Conservation (phyloP, 441 rosid genomes). For the Theobroma grandiflorum region DNA sequence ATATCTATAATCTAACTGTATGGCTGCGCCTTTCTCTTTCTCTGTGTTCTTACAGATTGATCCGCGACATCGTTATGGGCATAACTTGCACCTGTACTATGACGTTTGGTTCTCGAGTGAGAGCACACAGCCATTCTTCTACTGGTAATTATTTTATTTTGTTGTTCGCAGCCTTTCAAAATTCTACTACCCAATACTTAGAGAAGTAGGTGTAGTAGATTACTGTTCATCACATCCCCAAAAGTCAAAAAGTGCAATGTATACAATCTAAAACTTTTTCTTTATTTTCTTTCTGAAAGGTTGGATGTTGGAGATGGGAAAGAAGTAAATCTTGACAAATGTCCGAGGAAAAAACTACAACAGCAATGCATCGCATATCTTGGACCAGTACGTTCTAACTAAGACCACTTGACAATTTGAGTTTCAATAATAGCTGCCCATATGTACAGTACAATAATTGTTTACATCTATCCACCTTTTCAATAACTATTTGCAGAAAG, state of each 20-base stretch:
- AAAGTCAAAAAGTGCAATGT: background rate
- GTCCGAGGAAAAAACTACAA: slow-evolving; percentile 57
- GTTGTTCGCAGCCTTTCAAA: background rate
- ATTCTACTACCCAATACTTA: too few relatives aligned
- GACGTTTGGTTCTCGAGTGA: slow-evolving; percentile 67
- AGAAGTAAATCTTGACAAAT: slow-evolving; percentile 55
- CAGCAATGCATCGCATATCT: slow-evolving; percentile 73
- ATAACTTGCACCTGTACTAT: slow-evolving; percentile 68
- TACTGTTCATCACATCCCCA: background rate
- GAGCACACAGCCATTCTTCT: slow-evolving; percentile 71
- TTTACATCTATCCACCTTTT: background rate
- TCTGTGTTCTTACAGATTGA: slow-evolving; percentile 52
- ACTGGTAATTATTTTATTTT: slow-evolving; percentile 49
- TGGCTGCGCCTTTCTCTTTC: background rate
- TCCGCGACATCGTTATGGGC: slow-evolving; percentile 77
- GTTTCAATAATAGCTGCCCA: background rate
- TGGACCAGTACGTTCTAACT: slow-evolving; percentile 63
- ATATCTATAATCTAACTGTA: background rate
- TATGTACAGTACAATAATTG: background rate
- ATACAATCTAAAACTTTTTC: background rate
- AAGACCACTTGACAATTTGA: background rate
- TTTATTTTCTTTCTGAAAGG: slow-evolving; percentile 32
- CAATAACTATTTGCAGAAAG: slow-evolving; percentile 45
- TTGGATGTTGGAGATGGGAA: slow-evolving; percentile 78
- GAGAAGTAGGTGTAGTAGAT: background rate